These are phyloP conservation scores for Haplosporangium gracile DNA, from an alignment of 192 early-diverging fungal species.

Conservation along the genomic window DNA sequence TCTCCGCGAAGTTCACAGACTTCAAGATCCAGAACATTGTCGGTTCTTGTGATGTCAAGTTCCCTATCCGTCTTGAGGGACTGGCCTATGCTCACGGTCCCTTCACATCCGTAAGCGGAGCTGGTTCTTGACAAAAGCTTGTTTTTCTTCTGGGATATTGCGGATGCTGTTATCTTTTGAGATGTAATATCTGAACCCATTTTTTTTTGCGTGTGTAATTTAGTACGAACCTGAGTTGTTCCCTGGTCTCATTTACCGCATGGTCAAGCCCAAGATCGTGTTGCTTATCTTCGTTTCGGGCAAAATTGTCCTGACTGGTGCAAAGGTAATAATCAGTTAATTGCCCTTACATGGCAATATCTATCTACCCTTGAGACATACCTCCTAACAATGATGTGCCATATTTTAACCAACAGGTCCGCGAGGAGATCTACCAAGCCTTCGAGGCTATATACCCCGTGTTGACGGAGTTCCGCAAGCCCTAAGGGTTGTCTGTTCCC, in stretches of 20 bases:
- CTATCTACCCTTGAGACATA: background rate
- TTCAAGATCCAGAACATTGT: slow-evolving; percentile 99
- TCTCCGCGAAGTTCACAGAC: slow-evolving; percentile 97
- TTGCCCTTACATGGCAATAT: background rate
- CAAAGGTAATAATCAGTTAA: slow-evolving; percentile 74
- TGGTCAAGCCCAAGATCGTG: slow-evolving; percentile 99
- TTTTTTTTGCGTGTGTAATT: background rate
- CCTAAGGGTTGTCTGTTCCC: slow-evolving; percentile 41
- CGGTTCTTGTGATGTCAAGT: slow-evolving; percentile 99
- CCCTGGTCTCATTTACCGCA: slow-evolving; percentile 99
- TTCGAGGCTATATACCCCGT: slow-evolving; percentile 99
- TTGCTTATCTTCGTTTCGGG: slow-evolving; percentile 99
- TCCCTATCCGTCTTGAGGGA: slow-evolving; percentile 98
- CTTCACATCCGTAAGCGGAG: slow-evolving; percentile 85
- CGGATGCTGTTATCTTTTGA: background rate
- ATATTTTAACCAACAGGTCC: slow-evolving; percentile 51
- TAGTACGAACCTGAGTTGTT: slow-evolving; percentile 99
- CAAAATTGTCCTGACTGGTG: slow-evolving; percentile 99
- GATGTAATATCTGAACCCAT: background rate
- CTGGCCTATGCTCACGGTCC: slow-evolving; percentile 93
- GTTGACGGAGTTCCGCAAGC: slow-evolving; percentile 88
- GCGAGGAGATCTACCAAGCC: slow-evolving; percentile 98
- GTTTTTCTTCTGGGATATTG: slow-evolving; percentile 5
- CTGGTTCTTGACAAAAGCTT: background rate
- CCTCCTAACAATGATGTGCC: background rate